Base-by-base conservation (phyloP, 2,329 filamentous ascomycete genomes). In the Botryotinia convoluta region DNA sequence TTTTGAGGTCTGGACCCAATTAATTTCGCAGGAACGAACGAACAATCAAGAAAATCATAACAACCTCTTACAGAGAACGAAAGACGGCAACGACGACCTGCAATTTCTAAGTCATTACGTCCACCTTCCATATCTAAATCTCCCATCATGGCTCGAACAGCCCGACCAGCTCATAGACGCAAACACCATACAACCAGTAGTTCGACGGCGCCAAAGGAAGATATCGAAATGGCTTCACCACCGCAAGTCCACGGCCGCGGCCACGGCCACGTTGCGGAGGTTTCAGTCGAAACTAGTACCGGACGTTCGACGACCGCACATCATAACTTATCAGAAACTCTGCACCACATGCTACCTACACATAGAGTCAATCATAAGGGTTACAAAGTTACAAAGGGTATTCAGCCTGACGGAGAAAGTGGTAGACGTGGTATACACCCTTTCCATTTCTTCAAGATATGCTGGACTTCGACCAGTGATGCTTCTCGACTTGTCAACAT, bases 371-470 rank as follows among this genome's bases (percentile, higher is more conserved):
- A 77, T 45, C 74, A 75, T 35, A 75, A 74, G 35, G 72, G 71
- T 1, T 76, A 80, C 57, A 79, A 77, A 71, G 77, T 82, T 29
- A 83, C 82, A 35, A 80, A 75, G 54, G 76, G 76, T 10, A 83
- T 85, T 61, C 78, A 83, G 45, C 83, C 83, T 18, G 85, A 87
- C 39, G 92, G 91, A 74, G 91, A 94, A 82, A 93, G 90, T 80
- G 91, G 91, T 54, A 87, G 92, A 54, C 83, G 80, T 8, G 91
- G 92, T 63, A 81, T 94, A 74, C 86, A 93, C 77, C 90, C 90
- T 0, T 71, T 86, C 61, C 85, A 89, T 71, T 92, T 93, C 79
- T 77, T 93, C 45, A 84, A 82, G 75, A 90, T 94, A 72, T 87
- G 86, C 80, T 90, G 89, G 82, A 84, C 82, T 69, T 93, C 91